Evolutionary conservation across 2,329 filamentous ascomycete species (phyloP).

Genomic region (Hymenoscyphus infarciens): DNA sequence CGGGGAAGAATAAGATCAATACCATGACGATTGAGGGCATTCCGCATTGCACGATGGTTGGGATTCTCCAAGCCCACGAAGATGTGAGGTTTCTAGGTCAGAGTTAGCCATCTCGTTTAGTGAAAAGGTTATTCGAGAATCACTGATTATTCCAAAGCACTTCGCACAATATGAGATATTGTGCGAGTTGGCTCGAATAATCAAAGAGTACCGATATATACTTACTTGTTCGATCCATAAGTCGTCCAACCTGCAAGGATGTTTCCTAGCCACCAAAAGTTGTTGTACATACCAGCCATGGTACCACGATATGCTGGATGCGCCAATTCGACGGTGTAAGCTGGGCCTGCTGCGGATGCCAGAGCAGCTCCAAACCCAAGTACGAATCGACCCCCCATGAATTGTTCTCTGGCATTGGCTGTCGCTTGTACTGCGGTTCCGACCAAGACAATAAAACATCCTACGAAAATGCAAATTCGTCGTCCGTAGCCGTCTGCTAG

Average conservation of each 20-base stretch:
- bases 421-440: slow-evolving; percentile 50
- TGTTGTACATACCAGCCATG: slow-evolving; percentile 53
- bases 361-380: slow-evolving; percentile 58
- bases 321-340: slow-evolving; percentile 61
- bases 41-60: slow-evolving; percentile 50
- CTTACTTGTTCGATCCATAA: slow-evolving; percentile 40
- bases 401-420: slow-evolving; percentile 44
- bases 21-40: slow-evolving; percentile 45
- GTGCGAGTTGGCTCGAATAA: too few relatives aligned
- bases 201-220: slow-evolving; percentile 16
- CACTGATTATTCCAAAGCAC: too few relatives aligned
- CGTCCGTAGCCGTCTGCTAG: slow-evolving; percentile 51
- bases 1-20: slow-evolving; percentile 43
- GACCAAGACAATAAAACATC: slow-evolving; percentile 48
- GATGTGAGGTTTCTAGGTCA: slow-evolving; percentile 37
- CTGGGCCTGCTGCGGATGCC: slow-evolving; percentile 55
- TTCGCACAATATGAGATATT: too few relatives aligned
- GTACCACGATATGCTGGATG: slow-evolving; percentile 61
- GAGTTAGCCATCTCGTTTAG: not conserved
- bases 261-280: slow-evolving; percentile 48
- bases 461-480: slow-evolving; percentile 53
- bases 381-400: slow-evolving; percentile 54
- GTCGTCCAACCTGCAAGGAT: slow-evolving; percentile 53
- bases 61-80: slow-evolving; percentile 55
- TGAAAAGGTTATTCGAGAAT: too few relatives aligned